Evolutionary conservation across 2,329 filamentous ascomycete genomes (phyloP).

Genomic region (Scolecobasidium constrictum): DNA sequence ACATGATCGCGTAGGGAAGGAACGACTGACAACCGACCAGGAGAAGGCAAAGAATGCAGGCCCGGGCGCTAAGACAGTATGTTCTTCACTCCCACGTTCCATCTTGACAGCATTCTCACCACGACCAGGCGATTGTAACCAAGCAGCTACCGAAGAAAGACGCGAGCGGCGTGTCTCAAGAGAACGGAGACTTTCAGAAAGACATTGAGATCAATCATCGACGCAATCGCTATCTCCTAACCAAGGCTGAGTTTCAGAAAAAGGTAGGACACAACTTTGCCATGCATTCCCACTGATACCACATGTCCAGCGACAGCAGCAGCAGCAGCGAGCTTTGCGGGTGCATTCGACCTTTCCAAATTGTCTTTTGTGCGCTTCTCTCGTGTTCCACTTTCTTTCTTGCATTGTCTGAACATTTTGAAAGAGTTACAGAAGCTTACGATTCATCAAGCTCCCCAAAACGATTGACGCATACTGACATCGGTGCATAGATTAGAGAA

Average conservation of each 20-base stretch:
- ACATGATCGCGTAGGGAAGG: background rate
- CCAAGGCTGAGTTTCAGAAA: slow-evolving; percentile 94
- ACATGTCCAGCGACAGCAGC: slow-evolving; percentile 10
- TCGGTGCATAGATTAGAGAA: slow-evolving; percentile 96
- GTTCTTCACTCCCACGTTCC: too few species aligned
- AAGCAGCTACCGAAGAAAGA: background rate
- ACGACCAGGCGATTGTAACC: background rate
- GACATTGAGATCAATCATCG: slow-evolving; percentile 98
- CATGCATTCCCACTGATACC: slow-evolving; percentile 57
- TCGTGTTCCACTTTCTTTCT: slow-evolving; percentile 12
- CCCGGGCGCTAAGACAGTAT: slow-evolving; percentile 20
- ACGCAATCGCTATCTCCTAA: slow-evolving; percentile 91
- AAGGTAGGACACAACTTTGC: slow-evolving; percentile 79
- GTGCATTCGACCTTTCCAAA: too few species aligned
- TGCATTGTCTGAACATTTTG: slow-evolving; percentile 10
- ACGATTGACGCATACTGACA: slow-evolving; percentile 92
- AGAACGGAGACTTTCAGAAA: slow-evolving; percentile 92
- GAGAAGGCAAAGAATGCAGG: slow-evolving; percentile 55
- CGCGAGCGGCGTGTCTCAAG: slow-evolving; percentile 33
- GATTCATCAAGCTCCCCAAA: slow-evolving; percentile 19
- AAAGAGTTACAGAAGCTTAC: slow-evolving; percentile 34
- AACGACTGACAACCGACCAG: slow-evolving; percentile 23
- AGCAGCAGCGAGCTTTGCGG: background rate
- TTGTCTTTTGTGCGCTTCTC: background rate
- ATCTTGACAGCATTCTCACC: background rate